Evolutionary conservation across 2,329 filamentous ascomycete genomes (phyloP).

Genomic region (Xylaria polymorpha): DNA sequence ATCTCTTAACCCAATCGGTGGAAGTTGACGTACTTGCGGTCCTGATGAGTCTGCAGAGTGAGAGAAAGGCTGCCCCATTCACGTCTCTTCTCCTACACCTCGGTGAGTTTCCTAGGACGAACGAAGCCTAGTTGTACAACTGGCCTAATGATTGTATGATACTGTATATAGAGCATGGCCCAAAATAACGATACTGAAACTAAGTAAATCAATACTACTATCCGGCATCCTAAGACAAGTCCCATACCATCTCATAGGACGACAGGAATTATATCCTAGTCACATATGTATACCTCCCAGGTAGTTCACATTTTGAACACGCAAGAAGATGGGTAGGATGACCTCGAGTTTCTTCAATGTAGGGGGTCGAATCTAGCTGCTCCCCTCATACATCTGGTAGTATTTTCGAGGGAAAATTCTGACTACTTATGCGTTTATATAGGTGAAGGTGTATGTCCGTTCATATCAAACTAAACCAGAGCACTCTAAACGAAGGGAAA

Average conservation of each 20-base stretch:
- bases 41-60: not conserved
- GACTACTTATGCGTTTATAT: no score
- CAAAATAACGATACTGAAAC: conserved; percentile 18
- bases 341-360: not conserved
- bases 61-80: not conserved
- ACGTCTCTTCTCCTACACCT: not conserved
- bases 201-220: conserved; percentile 12
- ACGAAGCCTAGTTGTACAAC: not conserved
- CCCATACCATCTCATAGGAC: not conserved
- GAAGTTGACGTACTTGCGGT: not conserved
- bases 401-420: no score
- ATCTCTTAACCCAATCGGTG: no score
- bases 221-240: not conserved
- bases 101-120: not conserved
- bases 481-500: no score
- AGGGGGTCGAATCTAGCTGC: no score
- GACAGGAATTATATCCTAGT: not conserved
- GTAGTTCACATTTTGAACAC: not conserved
- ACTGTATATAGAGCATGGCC: conserved; percentile 32
- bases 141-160: conserved; percentile 31
- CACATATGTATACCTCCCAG: not conserved
- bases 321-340: not conserved
- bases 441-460: no score
- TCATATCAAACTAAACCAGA: no score
- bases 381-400: no score